Evolutionary conservation across 306 rosid species (phyloP), one percentile per base, ranked within the genome.

Genomic region (Prosopis cineraria): DNA sequence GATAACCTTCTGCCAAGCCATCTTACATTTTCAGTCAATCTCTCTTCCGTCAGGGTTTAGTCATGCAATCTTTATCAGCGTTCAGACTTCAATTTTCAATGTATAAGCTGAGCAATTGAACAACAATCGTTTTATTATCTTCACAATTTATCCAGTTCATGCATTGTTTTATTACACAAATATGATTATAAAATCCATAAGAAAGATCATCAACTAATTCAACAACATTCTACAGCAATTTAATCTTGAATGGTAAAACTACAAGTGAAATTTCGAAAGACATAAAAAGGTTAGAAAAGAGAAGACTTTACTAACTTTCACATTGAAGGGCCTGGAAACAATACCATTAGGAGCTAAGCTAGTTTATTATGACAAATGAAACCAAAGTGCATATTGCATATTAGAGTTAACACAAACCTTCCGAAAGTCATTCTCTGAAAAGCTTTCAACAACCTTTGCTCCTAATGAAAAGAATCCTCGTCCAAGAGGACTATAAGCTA

Each of bases 401-500:
- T 72, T 7, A 11, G 25, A 22, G 25, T 6, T 3, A 20, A 53
- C 47, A 47, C 85, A 75, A 24, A 89, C 94, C 91, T 87, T 78
- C 62, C 91, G 80, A 56, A 12, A 72, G 67, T 90, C 94, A 44
- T 66, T 48, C 0, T 73, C 10, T 3, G 79, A 0, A 2, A 87
- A 73, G 39, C 20, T 74, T 12, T 82, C 79, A 7, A 82, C 52
- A 0, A 82, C 1, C 74, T 84, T 85, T 9, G 88, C 29, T 2
- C 94, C 94, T 0, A 83, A 47, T 3, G 93, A 81, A 4, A 89
- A 64, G 82, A 90, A 90, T 1, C 94, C 94, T 72, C 85, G 80
- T 30, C 93, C 91, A n/a, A 90, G 82, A 81, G 90, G 91, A 71
- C 93, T 87, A 74, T 85, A 89, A 5, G 93, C 84, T 68, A 89